Evolutionary conservation across 208 protist species (phyloP).

Genomic region (Tetramitus jugosus): DNA sequence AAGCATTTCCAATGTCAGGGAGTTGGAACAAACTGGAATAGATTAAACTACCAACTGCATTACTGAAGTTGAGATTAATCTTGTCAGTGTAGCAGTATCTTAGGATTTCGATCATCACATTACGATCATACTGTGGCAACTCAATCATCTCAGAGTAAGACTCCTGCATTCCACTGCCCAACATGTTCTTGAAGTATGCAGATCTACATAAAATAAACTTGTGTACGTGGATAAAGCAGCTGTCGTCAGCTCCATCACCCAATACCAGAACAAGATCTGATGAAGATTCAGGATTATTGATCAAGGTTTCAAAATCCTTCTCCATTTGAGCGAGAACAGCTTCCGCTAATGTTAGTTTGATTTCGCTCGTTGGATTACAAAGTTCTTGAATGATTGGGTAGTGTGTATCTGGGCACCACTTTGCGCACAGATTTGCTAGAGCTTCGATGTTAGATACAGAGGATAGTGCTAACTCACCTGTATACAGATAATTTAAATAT

Average conservation of each 20-base stretch:
- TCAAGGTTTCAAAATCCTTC: neutral
- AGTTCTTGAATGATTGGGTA: neutral
- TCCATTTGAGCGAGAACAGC: neutral
- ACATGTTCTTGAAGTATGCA: neutral
- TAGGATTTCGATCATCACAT: neutral
- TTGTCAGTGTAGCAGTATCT: neutral
- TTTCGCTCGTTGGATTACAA: neutral
- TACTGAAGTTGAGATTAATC: neutral
- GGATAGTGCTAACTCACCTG: neutral
- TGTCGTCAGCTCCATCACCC: neutral
- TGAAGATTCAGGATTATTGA: neutral
- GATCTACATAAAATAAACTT: slow-evolving; percentile 10
- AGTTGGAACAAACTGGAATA: neutral
- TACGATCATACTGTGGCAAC: neutral
- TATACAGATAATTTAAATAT: neutral
- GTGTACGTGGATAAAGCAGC: neutral
- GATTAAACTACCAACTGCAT: neutral
- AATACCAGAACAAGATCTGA: neutral
- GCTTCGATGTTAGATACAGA: neutral
- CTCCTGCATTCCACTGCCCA: slow-evolving; percentile 9
- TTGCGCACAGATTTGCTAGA: neutral
- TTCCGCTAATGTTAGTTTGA: neutral
- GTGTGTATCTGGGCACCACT: neutral
- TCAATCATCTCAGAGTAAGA: neutral
- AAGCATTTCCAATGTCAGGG: neutral